A percentile compares a stretch with the other conserved stretches of the same genome.
phyloP scores from a whole-genome alignment of 2,329 filamentous ascomycete genomes.

The Xylaria sp. region DNA sequence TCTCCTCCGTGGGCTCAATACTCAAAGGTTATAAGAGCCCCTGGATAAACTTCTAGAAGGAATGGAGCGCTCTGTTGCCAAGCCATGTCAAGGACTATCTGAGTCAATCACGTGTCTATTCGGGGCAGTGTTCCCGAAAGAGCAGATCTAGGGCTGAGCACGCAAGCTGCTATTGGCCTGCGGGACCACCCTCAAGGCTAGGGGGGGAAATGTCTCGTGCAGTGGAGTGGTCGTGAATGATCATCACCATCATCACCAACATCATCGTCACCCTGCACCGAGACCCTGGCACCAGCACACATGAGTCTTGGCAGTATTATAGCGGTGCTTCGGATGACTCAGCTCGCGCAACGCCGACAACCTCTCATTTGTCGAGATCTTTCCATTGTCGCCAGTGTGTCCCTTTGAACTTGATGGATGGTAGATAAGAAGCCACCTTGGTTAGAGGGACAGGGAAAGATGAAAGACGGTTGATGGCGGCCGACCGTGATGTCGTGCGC shows the following conservation, averaged over 20 bases:
- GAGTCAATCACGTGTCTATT: slow-evolving; percentile 38
- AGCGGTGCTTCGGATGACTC: slow-evolving; percentile 22
- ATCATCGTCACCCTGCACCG: slow-evolving; percentile 25
- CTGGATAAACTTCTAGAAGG: slow-evolving; percentile 32
- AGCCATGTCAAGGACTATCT: slow-evolving; percentile 28
- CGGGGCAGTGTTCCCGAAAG: slow-evolving; percentile 37
- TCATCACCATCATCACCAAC: slow-evolving; percentile 27
- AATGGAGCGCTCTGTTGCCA: slow-evolving; percentile 26
- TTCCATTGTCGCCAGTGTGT: not conserved
- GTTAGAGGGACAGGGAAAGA: not conserved
- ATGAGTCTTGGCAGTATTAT: slow-evolving; percentile 19
- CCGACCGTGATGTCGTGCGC: not conserved
- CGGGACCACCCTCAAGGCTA: slow-evolving; percentile 20
- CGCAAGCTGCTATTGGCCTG: slow-evolving; percentile 28
- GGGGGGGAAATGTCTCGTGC: slow-evolving; percentile 27
- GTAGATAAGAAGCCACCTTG: not conserved
- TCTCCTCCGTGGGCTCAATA: slow-evolving; percentile 1
- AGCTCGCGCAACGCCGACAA: slow-evolving; percentile 2
- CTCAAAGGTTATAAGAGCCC: slow-evolving; percentile 1
- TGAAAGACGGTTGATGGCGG: slow-evolving; percentile 1
- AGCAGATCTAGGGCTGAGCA: slow-evolving; percentile 36
- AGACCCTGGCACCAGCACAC: slow-evolving; percentile 10
- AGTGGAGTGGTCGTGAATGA: not conserved
- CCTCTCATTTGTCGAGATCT: slow-evolving; percentile 6
- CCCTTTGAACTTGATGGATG: slow-evolving; percentile 6